phyloP scores from a whole-genome alignment of 2,329 filamentous ascomycete genomes.

The Acrocalymma vagum region DNA sequence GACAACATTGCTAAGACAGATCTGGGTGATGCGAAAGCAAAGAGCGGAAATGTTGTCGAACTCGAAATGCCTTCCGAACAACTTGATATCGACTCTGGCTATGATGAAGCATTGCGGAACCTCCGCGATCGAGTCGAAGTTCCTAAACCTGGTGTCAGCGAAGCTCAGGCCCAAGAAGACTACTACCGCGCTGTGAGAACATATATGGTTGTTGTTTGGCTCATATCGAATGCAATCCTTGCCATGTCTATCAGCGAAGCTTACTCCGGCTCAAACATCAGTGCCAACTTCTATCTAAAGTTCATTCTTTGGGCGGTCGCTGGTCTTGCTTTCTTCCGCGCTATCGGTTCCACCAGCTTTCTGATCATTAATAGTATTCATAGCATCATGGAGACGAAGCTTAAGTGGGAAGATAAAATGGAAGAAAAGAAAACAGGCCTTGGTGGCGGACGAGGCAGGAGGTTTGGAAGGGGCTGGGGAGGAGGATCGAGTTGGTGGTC shows the following conservation, averaged over 20 bases:
- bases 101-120: constrained; percentile 96
- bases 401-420: constrained; percentile 62
- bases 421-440: constrained; percentile 41
- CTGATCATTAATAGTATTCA: constrained; percentile 85
- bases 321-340: constrained; percentile 84
- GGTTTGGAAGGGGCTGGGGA: constrained; percentile 27
- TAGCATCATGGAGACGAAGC: constrained; percentile 83
- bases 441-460: constrained; percentile 33
- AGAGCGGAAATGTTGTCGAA: constrained; percentile 79
- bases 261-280: constrained; percentile 76
- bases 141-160: constrained; percentile 65
- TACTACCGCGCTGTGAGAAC: constrained; percentile 98
- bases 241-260: constrained; percentile 93
- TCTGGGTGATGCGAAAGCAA: constrained; percentile 83
- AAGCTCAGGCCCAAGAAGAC: constrained; percentile 92
- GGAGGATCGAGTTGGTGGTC: constrained; percentile 48
- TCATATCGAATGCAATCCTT: constrained; percentile 88
- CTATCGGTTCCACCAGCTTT: constrained; percentile 82
- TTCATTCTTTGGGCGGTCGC: constrained; percentile 96
- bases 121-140: constrained; percentile 93
- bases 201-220: constrained; percentile 97
- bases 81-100: constrained; percentile 96
- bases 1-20: constrained; percentile 96
- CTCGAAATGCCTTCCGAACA: constrained; percentile 98
- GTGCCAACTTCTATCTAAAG: constrained; percentile 86